A percentile compares a stretch with the other conserved stretches of the same genome.
Conservation (phyloP, 352 stramenopile species). For the Phytopythium vexans region DNA sequence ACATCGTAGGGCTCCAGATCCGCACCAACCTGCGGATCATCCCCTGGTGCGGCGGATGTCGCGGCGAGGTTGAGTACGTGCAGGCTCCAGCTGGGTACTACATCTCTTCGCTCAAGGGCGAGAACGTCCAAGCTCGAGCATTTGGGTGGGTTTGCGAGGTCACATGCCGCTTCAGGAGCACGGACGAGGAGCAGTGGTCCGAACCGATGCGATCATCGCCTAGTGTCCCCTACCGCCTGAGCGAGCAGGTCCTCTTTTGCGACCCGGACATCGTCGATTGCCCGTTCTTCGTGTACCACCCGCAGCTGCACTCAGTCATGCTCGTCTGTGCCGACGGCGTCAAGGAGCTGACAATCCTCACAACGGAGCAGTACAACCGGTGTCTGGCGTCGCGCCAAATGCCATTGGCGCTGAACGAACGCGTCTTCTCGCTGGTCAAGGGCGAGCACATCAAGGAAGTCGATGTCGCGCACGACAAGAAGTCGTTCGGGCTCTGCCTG, state of each 20-base stretch:
- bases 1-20: slow-evolving; percentile 1
- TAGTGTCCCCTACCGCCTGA: neutral
- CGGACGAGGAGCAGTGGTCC: neutral
- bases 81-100: neutral
- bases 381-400: neutral
- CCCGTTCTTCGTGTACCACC: slow-evolving; percentile 1
- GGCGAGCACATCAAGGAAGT: neutral
- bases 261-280: slow-evolving; percentile 3
- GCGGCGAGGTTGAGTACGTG: neutral
- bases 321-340: slow-evolving; percentile 2
- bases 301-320: neutral
- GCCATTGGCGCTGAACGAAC: slow-evolving; percentile 2
- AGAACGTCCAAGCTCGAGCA: neutral
- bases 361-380: slow-evolving; percentile 3
- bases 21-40: slow-evolving; percentile 3
- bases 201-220: neutral
- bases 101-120: slow-evolving; percentile 3
- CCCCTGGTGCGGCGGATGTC: neutral
- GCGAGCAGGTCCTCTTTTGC: slow-evolving; percentile 2
- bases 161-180: slow-evolving; percentile 1
- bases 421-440: neutral
- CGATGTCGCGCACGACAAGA: slow-evolving; percentile 3
- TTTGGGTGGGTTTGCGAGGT: neutral
- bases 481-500: slow-evolving; percentile 2
- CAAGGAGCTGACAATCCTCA: neutral